Conservation (phyloP, 2,329 filamentous ascomycete species). For the Aspergillus melleus region DNA sequence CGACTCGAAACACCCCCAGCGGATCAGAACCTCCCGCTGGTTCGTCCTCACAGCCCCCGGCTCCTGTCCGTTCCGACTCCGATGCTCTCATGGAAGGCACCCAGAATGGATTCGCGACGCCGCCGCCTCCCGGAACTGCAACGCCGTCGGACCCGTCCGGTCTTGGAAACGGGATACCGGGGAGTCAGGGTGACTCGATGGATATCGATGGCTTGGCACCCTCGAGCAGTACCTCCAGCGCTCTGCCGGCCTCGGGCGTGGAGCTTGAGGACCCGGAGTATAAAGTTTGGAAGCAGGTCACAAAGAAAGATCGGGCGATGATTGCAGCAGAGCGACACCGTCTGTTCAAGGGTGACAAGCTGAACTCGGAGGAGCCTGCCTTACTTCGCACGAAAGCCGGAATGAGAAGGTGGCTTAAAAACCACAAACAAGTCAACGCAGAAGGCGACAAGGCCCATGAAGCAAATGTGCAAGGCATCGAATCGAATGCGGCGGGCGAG, state of each 20-base stretch:
- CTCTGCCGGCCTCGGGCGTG: conserved; percentile 68
- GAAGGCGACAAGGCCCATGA: conserved; percentile 50
- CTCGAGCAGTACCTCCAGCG: conserved; percentile 67
- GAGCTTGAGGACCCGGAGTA: conserved; percentile 88
- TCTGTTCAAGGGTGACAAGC: conserved; percentile 78
- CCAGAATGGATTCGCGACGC: conserved; percentile 80
- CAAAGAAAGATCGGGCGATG: conserved; percentile 88
- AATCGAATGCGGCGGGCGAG: conserved; percentile 59
- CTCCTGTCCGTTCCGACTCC: conserved; percentile 65
- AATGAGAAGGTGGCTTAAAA: conserved; percentile 84
- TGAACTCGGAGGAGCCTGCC: conserved; percentile 86
- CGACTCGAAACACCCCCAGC: conserved; percentile 71
- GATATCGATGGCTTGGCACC: conserved; percentile 75
- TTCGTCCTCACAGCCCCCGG: conserved; percentile 49
- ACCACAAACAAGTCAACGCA: conserved; percentile 68
- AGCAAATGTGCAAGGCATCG: conserved; percentile 48
- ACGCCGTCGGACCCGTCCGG: conserved; percentile 75
- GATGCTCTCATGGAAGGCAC: conserved; percentile 73
- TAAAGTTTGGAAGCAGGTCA: conserved; percentile 98
- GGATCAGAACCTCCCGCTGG: conserved; percentile 72
- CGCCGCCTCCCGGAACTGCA: conserved; percentile 73
- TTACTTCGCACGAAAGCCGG: conserved; percentile 79
- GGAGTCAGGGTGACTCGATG: conserved; percentile 79
- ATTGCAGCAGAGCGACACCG: conserved; percentile 82
- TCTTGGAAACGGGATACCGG: conserved; percentile 56